Evolutionary conservation across 1,284 basidiomycete species (phyloP), one percentile per base, ranked within the genome.

Genomic region (Marasmius tenuissimus): DNA sequence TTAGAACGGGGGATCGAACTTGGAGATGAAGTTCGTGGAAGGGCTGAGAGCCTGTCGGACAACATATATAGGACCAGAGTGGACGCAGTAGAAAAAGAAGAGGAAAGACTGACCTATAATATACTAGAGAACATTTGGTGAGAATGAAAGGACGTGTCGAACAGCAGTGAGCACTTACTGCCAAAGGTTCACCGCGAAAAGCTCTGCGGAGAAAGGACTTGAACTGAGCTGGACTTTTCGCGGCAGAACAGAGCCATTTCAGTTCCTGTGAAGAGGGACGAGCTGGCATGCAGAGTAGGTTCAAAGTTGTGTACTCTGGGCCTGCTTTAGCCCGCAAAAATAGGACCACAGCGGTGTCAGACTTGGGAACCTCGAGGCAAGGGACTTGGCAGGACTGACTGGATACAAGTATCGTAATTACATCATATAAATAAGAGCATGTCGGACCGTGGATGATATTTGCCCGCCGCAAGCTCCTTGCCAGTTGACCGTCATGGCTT

Each of bases 11-110:
- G 2, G 89, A 77, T 27, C 91, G 85, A 4, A 83, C 80, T 58
- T 86, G 76, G 65, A 97, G 81, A 63, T 85, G 82, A 53, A 97
- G 83, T 1, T 89, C 85, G 4, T 94, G 93, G 75, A 98, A 97
- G 1, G 95, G 94, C 68, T 94, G 92, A 45, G 86, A 86, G 16
- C 94, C 94, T 96, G 69, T 53, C 58, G 53, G 45, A 47, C 45
- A 16, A 47, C 16, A 47, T 47, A 47, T 47, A 47, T 47, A 47
- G 45, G 45, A 47, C 45, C 49, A 58, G 57, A 65, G 40, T 53
- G 65, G 61, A 37, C 60, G 33, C 54, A 59, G 48, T 60, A 59
- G 49, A 35, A 47, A 27, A 61, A 61, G 64, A 47, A 37, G 35
- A 20, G 39, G 22, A 27, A 52, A 40, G 60, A 73, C 81, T 63